Conservation (phyloP, 805 yeast genomes). For the Suhomyces tanzawaensis region DNA sequence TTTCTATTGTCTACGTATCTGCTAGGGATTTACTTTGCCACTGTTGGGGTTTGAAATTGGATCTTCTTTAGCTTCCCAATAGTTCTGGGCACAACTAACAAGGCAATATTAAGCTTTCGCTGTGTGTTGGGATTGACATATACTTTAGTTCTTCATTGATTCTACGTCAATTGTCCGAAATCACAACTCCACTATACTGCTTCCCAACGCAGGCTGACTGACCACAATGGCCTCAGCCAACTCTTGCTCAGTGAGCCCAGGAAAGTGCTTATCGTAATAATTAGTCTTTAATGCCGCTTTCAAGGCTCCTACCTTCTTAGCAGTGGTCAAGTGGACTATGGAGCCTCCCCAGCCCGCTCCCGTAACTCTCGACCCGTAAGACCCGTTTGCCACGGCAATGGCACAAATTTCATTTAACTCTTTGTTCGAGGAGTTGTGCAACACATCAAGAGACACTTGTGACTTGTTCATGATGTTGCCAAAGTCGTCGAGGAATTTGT, state of each 20-base stretch:
- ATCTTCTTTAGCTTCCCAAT: no score
- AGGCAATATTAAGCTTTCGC: neutral
- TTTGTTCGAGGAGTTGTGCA: slow-evolving; percentile 54
- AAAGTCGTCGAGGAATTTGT: slow-evolving; percentile 39
- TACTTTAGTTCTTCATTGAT: no score
- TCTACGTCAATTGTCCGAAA: no score
- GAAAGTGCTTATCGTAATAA: slow-evolving; percentile 50
- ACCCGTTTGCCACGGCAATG: slow-evolving; percentile 54
- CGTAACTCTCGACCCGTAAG: slow-evolving; percentile 67
- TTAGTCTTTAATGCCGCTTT: slow-evolving; percentile 44
- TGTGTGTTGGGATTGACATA: neutral
- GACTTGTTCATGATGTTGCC: slow-evolving; percentile 60
- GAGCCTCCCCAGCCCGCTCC: slow-evolving; percentile 84
- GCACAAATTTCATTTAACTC: slow-evolving; percentile 53
- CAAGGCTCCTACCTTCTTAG: slow-evolving; percentile 37
- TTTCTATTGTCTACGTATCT: no score
- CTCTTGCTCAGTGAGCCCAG: slow-evolving; percentile 44
- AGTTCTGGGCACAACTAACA: no score
- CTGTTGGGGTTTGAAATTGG: no score
- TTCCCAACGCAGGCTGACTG: slow-evolving; percentile 56
- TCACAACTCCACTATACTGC: slow-evolving; percentile 27
- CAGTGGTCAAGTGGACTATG: slow-evolving; percentile 59
- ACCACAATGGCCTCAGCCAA: slow-evolving; percentile 52
- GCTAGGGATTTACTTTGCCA: no score
- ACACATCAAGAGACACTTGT: slow-evolving; percentile 49